Base-by-base conservation (phyloP, 768 basidiomycete genomes). In the Suillus spraguei region DNA sequence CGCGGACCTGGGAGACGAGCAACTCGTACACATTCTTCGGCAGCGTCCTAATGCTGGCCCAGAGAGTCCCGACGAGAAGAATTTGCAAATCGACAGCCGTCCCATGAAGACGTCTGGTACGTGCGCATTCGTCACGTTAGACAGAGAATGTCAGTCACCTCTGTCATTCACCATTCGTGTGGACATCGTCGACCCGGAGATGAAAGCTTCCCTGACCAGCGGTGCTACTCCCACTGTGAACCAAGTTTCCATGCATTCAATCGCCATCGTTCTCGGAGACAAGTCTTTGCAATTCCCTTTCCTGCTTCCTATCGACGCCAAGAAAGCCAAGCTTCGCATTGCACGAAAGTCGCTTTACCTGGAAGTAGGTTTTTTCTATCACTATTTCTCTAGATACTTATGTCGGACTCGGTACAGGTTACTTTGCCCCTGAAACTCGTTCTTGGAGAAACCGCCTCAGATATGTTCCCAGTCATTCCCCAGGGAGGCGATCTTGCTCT, bases 261-360 rank as follows among this genome's bases (percentile, higher is more conserved):
- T 49, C 47, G 56, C 46, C 16, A 28, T 74, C 36, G 54, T 41
- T 41, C 59, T 74, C 2, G 68, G 59, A 35, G 60, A 63, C 1
- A 69, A 72, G 60, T 38, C 61, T 5, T 68, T 78, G 58, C 55
- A 61, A 39, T 62, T 85, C 8, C 9, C 54, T 1, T 85, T 78
- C 50, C 84, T 84, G 0, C 79, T 82, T 52, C 82, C 83, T 10
- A 71, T 87, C 11, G 67, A 79, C 38, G 74, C 76, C 5, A 63
- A 66, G 22, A 73, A 74, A 17, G 59, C 70, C 2, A 83, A 76
- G 66, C 67, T 81, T 11, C 79, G 84, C 5, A 66, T 87, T 39
- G 86, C 87, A 10, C 78, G 86, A 44, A 85, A 83, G 65, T 87
- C 85, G 1, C 77, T 70, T 32, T 88, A 83, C 62, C 72, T 87